These are phyloP conservation scores for Sisymbrium irio DNA, from an alignment of 345 rosid species.

Conservation along the genomic window DNA sequence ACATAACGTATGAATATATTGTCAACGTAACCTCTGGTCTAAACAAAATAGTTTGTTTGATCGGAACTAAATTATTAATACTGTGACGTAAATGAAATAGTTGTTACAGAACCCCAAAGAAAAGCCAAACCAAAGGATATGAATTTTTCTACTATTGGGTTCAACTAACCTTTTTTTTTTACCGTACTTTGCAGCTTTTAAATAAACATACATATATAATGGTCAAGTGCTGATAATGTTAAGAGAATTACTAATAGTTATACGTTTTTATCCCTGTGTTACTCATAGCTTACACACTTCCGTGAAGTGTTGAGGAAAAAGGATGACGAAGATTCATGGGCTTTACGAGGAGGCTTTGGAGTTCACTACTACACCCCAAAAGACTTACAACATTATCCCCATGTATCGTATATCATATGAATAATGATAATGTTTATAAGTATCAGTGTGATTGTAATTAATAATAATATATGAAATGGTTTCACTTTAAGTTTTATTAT, in stretches of 20 bases:
- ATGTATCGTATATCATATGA: conserved; percentile 16
- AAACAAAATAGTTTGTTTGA: too few relatives aligned
- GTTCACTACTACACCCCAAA: conserved; percentile 5
- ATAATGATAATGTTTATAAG: conserved; percentile 22
- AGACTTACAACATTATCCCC: neutral
- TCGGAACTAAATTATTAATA: too few relatives aligned
- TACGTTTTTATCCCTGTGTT: neutral
- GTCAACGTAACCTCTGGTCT: too few relatives aligned
- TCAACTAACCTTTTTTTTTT: too few relatives aligned
- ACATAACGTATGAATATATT: too few relatives aligned
- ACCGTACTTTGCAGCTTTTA: too few relatives aligned
- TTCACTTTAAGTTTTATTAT: neutral
- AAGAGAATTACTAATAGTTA: neutral
- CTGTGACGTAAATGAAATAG: too few relatives aligned
- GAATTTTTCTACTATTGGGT: too few relatives aligned
- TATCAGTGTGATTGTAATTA: conserved; percentile 20
- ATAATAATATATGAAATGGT: conserved; percentile 14
- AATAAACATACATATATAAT: neutral
- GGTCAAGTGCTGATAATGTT: neutral
- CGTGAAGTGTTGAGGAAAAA: conserved; percentile 12
- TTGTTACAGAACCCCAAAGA: too few relatives aligned
- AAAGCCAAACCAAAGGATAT: too few relatives aligned
- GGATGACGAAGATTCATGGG: neutral
- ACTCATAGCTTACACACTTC: conserved; percentile 30
- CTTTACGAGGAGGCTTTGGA: neutral